phyloP scores from a whole-genome alignment of 2,329 filamentous ascomycete genomes.

The Colletotrichum phormii region DNA sequence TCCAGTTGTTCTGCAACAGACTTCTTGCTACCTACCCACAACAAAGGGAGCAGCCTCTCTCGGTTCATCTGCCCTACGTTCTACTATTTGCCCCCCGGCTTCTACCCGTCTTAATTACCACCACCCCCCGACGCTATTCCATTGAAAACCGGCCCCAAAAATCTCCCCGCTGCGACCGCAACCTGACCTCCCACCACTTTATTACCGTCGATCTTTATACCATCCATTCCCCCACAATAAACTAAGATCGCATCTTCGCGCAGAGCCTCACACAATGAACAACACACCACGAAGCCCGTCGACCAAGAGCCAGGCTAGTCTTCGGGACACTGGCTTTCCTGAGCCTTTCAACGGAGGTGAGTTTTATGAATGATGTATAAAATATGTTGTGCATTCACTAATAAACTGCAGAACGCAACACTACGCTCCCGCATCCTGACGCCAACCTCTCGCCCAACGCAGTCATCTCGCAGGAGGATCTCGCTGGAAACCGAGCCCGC shows the following conservation, averaged over 20 bases:
- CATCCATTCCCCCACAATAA: slow-evolving; percentile 12
- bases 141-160: slow-evolving; percentile 17
- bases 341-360: slow-evolving; percentile 61
- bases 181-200: neutral
- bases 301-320: slow-evolving; percentile 31
- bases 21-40: neutral
- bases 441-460: slow-evolving; percentile 69
- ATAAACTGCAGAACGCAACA: slow-evolving; percentile 60
- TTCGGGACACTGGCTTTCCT: slow-evolving; percentile 62
- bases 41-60: slow-evolving; percentile 20
- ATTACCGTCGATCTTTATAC: slow-evolving; percentile 1
- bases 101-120: slow-evolving; percentile 9
- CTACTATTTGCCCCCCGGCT: neutral
- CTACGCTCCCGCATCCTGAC: slow-evolving; percentile 71
- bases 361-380: slow-evolving; percentile 36
- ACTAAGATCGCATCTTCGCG: slow-evolving; percentile 25
- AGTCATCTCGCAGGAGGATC: slow-evolving; percentile 66
- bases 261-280: slow-evolving; percentile 32
- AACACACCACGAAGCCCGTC: slow-evolving; percentile 31
- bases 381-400: neutral
- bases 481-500: slow-evolving; percentile 56
- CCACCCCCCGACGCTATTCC: slow-evolving; percentile 3
- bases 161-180: neutral
- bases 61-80: neutral
- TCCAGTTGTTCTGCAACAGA: slow-evolving; percentile 13